A percentile compares a stretch with the other conserved stretches of the same genome.
Conservation (phyloP, 805 yeast species). For the Kazachstania taianensis region DNA sequence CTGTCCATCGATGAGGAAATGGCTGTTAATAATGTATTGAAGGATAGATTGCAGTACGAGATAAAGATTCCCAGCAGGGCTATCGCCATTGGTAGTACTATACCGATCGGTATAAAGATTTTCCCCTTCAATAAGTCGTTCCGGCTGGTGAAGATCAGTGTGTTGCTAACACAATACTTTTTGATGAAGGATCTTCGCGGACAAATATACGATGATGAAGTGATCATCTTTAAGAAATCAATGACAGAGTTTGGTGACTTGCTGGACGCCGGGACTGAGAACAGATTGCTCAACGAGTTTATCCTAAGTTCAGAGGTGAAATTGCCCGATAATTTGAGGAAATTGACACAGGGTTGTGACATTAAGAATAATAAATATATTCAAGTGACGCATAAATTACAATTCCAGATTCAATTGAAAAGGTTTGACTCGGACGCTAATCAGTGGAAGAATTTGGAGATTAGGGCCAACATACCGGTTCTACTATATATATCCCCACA, state of each 20-base stretch:
- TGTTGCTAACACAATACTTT: conserved; percentile 57
- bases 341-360: conserved; percentile 77
- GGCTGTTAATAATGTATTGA: conserved; percentile 87
- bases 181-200: conserved; percentile 47
- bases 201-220: conserved; percentile 50
- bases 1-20: conserved; percentile 58
- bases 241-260: conserved; percentile 39
- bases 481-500: conserved; percentile 64
- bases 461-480: conserved; percentile 79
- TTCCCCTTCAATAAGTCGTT: conserved; percentile 77
- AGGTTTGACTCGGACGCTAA: conserved; percentile 29
- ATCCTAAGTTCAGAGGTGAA: conserved; percentile 47
- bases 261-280: conserved; percentile 25
- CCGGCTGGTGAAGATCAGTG: conserved; percentile 53
- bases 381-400: conserved; percentile 74
- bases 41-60: conserved; percentile 76
- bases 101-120: conserved; percentile 58
- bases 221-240: conserved; percentile 41
- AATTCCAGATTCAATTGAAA: conserved; percentile 57
- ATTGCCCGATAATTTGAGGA: conserved; percentile 60
- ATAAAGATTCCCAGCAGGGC: conserved; percentile 80
- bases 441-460: conserved; percentile 75
- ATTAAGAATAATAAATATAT: conserved; percentile 42
- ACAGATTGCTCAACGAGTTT: conserved; percentile 44
- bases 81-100: conserved; percentile 69